Evolutionary conservation across 345 rosid species (phyloP).

Genomic region (Ceriops zippeliana): DNA sequence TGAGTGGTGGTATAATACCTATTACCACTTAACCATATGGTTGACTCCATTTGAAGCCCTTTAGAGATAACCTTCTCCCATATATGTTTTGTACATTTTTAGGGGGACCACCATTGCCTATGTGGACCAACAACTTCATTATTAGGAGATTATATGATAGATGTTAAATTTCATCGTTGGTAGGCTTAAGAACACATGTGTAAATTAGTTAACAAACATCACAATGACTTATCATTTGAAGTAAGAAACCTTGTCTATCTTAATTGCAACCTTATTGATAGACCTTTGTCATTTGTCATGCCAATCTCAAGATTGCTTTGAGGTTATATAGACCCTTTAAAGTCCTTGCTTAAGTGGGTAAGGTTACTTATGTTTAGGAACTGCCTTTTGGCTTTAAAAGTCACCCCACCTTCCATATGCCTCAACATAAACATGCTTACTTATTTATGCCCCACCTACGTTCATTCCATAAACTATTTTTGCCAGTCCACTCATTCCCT

Average conservation of each 20-base stretch:
- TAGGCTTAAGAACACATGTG: background rate
- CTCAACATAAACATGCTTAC: background rate
- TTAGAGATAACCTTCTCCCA: no score
- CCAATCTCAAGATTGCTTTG: background rate
- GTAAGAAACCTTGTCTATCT: background rate
- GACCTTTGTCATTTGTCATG: background rate
- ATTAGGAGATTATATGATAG: no score
- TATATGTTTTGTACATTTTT: no score
- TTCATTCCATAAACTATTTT: no score
- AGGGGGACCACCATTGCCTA: no score
- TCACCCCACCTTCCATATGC: background rate
- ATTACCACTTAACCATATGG: no score
- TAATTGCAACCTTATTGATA: background rate
- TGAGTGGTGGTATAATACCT: no score
- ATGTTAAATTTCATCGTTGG: no score
- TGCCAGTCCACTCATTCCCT: no score
- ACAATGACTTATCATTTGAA: background rate
- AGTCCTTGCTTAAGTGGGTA: background rate
- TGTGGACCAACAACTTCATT: no score
- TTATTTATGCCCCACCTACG: background rate
- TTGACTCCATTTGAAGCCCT: no score
- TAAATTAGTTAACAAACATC: background rate
- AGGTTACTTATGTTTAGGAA: background rate
- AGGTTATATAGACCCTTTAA: background rate
- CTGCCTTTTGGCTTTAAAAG: background rate